A percentile compares a stretch with the other conserved stretches of the same genome.
These are phyloP conservation scores for Sicyos baderoa DNA, from an alignment of 306 rosid genomes.

Conservation along the genomic window DNA sequence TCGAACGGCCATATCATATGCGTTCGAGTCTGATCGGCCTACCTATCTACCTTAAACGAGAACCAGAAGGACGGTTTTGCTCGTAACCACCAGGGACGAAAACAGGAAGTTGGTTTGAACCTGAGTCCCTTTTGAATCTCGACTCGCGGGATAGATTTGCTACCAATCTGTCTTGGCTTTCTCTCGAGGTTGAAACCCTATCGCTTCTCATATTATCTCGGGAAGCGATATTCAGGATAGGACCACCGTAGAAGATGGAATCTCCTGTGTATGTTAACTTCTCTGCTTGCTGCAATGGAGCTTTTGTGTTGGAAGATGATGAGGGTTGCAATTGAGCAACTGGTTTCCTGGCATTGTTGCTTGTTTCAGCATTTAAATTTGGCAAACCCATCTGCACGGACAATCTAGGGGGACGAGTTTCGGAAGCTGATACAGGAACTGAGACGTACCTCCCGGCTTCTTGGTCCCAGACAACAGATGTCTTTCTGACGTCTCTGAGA, in stretches of 20 bases:
- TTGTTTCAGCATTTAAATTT: slow-evolving; percentile 43
- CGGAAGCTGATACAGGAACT: slow-evolving; percentile 67
- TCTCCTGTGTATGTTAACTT: slow-evolving; percentile 86
- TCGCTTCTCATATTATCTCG: slow-evolving; percentile 60
- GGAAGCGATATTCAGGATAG: slow-evolving; percentile 57
- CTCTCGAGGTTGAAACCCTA: slow-evolving; percentile 36
- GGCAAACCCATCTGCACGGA: slow-evolving; percentile 46
- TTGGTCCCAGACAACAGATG: slow-evolving; percentile 99
- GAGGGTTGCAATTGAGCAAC: slow-evolving; percentile 40
- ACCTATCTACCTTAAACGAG: slow-evolving; percentile 37
- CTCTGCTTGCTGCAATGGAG: slow-evolving; percentile 50
- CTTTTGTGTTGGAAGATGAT: slow-evolving; percentile 41
- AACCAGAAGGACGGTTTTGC: slow-evolving; percentile 43
- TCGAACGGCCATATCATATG: slow-evolving; percentile 17
- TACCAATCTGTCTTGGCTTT: slow-evolving; percentile 42
- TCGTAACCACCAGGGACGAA: slow-evolving; percentile 73
- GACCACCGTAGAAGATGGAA: slow-evolving; percentile 92
- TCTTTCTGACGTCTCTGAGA: slow-evolving; percentile 75
- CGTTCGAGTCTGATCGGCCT: neutral
- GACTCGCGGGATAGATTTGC: slow-evolving; percentile 55
- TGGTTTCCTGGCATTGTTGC: slow-evolving; percentile 39
- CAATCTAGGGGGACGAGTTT: slow-evolving; percentile 53
- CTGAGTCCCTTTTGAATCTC: slow-evolving; percentile 67
- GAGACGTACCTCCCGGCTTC: slow-evolving; percentile 98
- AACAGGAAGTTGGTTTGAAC: slow-evolving; percentile 88